These are phyloP conservation scores for Curvularia lunata DNA, from an alignment of 2,329 filamentous ascomycete genomes.

Conservation along the genomic window DNA sequence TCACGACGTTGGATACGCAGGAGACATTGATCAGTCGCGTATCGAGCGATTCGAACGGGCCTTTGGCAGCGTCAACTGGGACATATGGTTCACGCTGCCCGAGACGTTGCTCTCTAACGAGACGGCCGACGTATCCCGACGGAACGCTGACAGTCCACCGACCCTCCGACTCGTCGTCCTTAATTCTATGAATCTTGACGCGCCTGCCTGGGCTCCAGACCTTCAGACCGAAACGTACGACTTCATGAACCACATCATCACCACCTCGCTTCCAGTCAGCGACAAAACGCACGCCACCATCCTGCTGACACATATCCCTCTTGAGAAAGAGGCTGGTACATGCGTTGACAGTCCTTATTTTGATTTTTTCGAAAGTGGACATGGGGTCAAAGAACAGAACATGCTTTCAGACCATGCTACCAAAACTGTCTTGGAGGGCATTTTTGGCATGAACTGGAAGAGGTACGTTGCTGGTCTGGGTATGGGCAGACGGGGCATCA, in stretches of 20 bases:
- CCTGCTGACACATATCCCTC: conserved; percentile 87
- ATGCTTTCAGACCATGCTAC: conserved; percentile 78
- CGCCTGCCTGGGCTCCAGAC: conserved; percentile 69
- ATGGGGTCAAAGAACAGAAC: conserved; percentile 87
- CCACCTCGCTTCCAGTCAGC: conserved; percentile 65
- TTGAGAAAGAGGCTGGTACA: conserved; percentile 81
- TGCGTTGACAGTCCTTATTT: conserved; percentile 88
- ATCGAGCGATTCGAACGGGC: conserved; percentile 80
- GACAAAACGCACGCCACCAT: conserved; percentile 75
- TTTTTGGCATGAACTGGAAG: conserved; percentile 78
- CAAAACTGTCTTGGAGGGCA: conserved; percentile 74
- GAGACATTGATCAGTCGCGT: conserved; percentile 79
- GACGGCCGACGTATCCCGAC: conserved; percentile 1
- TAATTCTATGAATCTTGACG: conserved; percentile 94
- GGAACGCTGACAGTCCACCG: conserved; percentile 53
- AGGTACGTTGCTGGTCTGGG: conserved; percentile 65
- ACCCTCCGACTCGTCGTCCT: conserved; percentile 83
- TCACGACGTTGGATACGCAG: conserved; percentile 95
- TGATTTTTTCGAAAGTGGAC: conserved; percentile 71
- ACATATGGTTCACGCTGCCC: conserved; percentile 68
- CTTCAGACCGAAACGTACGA: conserved; percentile 78
- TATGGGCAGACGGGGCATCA: conserved; percentile 73
- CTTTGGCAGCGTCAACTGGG: conserved; percentile 92
- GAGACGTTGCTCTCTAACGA: conserved; percentile 6
- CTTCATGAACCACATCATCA: conserved; percentile 75